A percentile compares a stretch with the other conserved stretches of the same genome.
Conservation (phyloP, 768 basidiomycete genomes). For the Leccinum uliginosum region DNA sequence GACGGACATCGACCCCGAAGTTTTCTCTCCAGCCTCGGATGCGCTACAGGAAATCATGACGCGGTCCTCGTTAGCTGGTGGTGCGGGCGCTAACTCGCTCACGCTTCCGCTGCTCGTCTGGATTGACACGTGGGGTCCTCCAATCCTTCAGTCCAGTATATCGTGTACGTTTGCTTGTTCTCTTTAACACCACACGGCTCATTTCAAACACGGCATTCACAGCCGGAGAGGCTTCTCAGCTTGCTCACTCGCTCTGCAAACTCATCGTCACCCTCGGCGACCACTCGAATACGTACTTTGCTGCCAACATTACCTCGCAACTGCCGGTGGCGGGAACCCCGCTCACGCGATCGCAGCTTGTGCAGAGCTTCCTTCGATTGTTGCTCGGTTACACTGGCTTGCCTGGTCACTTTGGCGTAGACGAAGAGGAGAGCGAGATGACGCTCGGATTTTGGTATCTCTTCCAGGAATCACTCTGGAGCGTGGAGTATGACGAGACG, state of each 20-base stretch:
- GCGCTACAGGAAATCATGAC: conserved; percentile 75
- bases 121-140: conserved; percentile 52
- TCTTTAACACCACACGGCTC: not conserved
- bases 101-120: conserved; percentile 87
- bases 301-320: conserved; percentile 56
- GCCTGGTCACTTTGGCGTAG: conserved; percentile 72
- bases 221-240: conserved; percentile 40
- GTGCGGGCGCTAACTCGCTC: conserved; percentile 61
- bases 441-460: conserved; percentile 88
- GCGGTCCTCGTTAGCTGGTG: conserved; percentile 67
- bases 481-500: conserved; percentile 46
- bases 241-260: conserved; percentile 73
- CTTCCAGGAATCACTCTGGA: conserved; percentile 85
- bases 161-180: conserved; percentile 29
- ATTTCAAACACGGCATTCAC: not conserved
- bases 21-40: conserved; percentile 64
- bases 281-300: conserved; percentile 78
- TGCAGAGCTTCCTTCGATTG: conserved; percentile 68
- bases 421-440: conserved; percentile 87
- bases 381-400: conserved; percentile 72
- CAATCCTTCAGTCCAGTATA: conserved; percentile 38
- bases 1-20: conserved; percentile 40
- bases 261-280: conserved; percentile 80
- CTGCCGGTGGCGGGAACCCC: conserved; percentile 31
- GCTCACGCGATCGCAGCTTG: conserved; percentile 45